Base-by-base conservation (phyloP, 2,329 filamentous ascomycete genomes). In the Rachicladosporium sp. region DNA sequence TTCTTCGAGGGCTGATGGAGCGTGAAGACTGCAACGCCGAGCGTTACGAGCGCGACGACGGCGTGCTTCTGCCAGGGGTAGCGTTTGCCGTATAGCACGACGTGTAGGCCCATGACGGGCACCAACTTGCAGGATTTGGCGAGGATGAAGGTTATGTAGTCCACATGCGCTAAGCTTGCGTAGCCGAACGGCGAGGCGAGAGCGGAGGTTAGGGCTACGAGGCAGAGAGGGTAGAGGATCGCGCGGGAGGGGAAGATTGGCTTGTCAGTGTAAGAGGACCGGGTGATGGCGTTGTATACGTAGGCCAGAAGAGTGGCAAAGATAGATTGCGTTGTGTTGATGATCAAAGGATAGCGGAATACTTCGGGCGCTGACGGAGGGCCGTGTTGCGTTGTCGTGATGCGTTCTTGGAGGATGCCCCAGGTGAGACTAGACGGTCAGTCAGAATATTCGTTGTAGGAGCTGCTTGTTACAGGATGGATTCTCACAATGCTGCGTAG, bases 61-160 rank as follows among this genome's bases (percentile, higher is more conserved):
- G 83, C 73, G 66, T 98, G 98, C 67, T 98, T 98, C 71, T 94
- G 94, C 34, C 94, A 69, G 1, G 91, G 89, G 62, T 95, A 98
- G 35, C 80, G 73, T 55, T 81, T 82, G 44, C 81, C 79, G 69
- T 95, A 98, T 35, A 98, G 65, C 33, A 87, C 89, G 55, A 96
- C 76, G 67, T 98, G 89, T 31, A 98, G 73, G 55, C 91, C 80
- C 91, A 98, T 96, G 56, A 98, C 91, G 2, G 91, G 91, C n/a
- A 98, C 78, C 11, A 98, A 74, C 68, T 98, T 98, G 80, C 91
- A 98, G 52, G 82, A 88, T 66, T 98, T 96, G 52, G 91, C 89
- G 32, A 98, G 81, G 51, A 95, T 84, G 65, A 93, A 96, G 23
- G 91, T 95, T 56, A 96, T 85, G 65, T 96, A 96, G 73, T 96